Conservation (phyloP, 2,329 filamentous ascomycete species). For the Pseudohalonectria lignicola region DNA sequence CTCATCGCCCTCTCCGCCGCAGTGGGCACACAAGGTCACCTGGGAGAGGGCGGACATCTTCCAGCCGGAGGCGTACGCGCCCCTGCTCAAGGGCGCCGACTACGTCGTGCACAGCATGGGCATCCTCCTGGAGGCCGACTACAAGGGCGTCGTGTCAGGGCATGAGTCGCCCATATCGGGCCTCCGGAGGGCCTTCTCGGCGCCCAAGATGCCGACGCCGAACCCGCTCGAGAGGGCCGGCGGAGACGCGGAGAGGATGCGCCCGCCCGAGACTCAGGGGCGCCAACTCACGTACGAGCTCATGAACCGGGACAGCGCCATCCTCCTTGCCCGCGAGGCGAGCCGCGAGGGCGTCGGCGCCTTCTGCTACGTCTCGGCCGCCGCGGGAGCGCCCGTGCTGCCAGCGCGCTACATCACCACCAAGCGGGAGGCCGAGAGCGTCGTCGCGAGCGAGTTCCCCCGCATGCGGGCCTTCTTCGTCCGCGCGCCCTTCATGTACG, state of each 20-base stretch:
- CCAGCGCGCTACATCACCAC: slow-evolving; percentile 80
- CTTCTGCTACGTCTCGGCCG: slow-evolving; percentile 85
- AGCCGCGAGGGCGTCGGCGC: slow-evolving; percentile 50
- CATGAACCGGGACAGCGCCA: slow-evolving; percentile 89
- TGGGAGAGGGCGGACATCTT: slow-evolving; percentile 90
- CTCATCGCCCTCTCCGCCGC: slow-evolving; percentile 56
- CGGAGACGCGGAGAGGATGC: slow-evolving; percentile 43
- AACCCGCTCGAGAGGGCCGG: slow-evolving; percentile 58
- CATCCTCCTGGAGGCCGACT: slow-evolving; percentile 92
- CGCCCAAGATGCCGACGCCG: slow-evolving; percentile 24
- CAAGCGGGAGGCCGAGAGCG: slow-evolving; percentile 79
- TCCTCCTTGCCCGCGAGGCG: slow-evolving; percentile 72
- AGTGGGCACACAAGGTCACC: slow-evolving; percentile 72
- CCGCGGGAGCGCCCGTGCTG: slow-evolving; percentile 73
- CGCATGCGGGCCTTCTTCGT: slow-evolving; percentile 71
- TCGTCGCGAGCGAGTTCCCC: slow-evolving; percentile 63
- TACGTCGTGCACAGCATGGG: slow-evolving; percentile 93
- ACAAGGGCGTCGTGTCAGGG: slow-evolving; percentile 83
- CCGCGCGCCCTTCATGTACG: slow-evolving; percentile 81
- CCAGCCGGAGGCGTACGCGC: slow-evolving; percentile 66
- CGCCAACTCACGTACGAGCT: slow-evolving; percentile 78
- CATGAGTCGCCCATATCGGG: slow-evolving; percentile 72
- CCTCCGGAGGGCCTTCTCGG: slow-evolving; percentile 65
- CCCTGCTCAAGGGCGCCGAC: slow-evolving; percentile 65
- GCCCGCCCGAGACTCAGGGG: slow-evolving; percentile 39